phyloP scores from a whole-genome alignment of 2,329 filamentous ascomycete genomes.

The Cordyceps fumosorosea region DNA sequence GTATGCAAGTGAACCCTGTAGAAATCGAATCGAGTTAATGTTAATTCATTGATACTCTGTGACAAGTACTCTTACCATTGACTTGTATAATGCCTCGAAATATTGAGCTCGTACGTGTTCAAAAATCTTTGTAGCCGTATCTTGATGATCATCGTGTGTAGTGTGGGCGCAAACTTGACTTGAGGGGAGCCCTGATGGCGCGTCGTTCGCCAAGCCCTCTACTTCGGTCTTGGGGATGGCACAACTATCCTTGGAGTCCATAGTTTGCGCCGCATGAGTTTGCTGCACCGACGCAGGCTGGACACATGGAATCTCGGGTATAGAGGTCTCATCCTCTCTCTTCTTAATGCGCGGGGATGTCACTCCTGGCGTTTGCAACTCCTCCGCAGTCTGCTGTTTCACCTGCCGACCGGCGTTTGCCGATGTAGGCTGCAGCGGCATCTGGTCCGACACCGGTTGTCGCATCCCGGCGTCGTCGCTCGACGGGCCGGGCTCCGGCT shows the following conservation, averaged over 20 bases:
- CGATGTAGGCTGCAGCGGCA: background rate
- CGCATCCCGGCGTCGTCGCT: background rate
- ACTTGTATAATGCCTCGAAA: conserved; percentile 55
- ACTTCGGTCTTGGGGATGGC: background rate
- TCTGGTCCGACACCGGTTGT: background rate
- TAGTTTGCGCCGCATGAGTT: background rate
- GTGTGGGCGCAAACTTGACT: conserved; percentile 2
- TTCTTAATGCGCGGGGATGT: background rate
- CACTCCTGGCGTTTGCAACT: background rate
- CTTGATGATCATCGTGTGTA: conserved; percentile 24
- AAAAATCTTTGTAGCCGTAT: conserved; percentile 47
- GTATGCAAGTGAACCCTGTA: conserved; percentile 68
- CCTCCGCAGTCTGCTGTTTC: background rate
- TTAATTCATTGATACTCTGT: conserved; percentile 24
- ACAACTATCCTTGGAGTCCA: background rate
- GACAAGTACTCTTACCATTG: conserved; percentile 42
- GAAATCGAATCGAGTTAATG: background rate
- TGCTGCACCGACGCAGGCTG: background rate
- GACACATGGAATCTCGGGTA: background rate
- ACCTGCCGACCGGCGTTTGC: background rate
- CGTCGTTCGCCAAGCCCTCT: background rate
- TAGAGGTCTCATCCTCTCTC: background rate
- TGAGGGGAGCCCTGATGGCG: background rate
- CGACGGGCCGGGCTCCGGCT: conserved; percentile 2
- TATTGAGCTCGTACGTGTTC: conserved; percentile 53